These are phyloP conservation scores for Micractinium conductrix DNA, from an alignment of 139 green algal genomes.

Conservation along the genomic window DNA sequence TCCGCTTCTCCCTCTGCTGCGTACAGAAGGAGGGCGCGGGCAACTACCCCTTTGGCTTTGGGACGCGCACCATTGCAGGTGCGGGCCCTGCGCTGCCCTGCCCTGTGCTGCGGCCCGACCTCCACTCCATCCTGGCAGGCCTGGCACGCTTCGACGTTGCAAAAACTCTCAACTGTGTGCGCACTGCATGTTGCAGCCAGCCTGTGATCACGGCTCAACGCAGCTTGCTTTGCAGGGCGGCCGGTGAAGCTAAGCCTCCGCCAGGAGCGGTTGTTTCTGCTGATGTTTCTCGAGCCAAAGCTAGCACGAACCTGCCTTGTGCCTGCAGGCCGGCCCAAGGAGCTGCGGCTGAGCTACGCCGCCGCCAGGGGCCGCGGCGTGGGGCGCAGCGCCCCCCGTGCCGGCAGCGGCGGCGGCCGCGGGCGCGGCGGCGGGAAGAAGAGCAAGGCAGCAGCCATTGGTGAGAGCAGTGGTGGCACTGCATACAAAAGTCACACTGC, in stretches of 20 bases:
- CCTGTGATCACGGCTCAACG: too few relatives aligned
- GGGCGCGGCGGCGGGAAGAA: constrained; percentile 29
- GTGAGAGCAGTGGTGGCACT: background rate
- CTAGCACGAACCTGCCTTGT: too few relatives aligned
- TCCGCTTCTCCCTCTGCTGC: background rate
- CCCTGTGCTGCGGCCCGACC: too few relatives aligned
- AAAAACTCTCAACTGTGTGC: too few relatives aligned
- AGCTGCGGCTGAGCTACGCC: constrained; percentile 39
- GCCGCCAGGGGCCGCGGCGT: constrained; percentile 42
- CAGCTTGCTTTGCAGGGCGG: too few relatives aligned
- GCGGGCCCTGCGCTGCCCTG: background rate
- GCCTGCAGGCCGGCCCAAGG: constrained; percentile 16
- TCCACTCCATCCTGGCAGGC: too few relatives aligned
- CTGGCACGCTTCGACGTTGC: too few relatives aligned
- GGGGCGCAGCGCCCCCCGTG: background rate
- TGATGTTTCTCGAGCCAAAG: too few relatives aligned
- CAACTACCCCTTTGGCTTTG: constrained; percentile 47
- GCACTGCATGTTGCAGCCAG: too few relatives aligned
- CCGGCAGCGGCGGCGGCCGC: background rate
- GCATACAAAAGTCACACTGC: too few relatives aligned
- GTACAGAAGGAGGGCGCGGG: constrained; percentile 34
- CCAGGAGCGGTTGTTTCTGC: too few relatives aligned
- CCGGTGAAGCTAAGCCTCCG: too few relatives aligned
- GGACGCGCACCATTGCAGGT: constrained; percentile 32
- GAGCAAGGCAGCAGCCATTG: background rate